Evolutionary conservation across 345 rosid genomes (phyloP), one percentile per base, ranked within the genome.

Genomic region (Ceriops zippeliana): DNA sequence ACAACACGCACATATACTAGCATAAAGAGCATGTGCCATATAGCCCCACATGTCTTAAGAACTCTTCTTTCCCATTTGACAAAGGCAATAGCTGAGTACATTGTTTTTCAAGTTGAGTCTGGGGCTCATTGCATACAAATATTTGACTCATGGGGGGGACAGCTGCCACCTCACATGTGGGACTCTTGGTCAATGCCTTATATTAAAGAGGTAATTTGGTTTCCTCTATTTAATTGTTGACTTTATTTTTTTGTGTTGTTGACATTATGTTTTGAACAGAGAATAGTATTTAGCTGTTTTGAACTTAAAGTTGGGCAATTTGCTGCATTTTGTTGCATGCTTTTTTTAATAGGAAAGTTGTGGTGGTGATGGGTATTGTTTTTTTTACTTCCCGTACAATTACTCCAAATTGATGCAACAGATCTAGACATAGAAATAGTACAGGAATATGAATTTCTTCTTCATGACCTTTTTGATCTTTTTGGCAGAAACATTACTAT

Each of bases 121-220:
- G 96, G 97, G 73, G 98, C 96, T 67, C 90, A 93, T 51, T 93
- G 97, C 75, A 87, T 93, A 64, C 97, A 93, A 79, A 93, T 93
- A 77, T 93, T 93, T 65, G 96, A 93, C 80, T 93, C 96, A 2
- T 93, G 98, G 97, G 98, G 97, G 74, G 97, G 98, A n/a, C 98
- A 90, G 67, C 82, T 93, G 46, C 88, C 97, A 22, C 98, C 97
- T 3, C 76, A 84, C 34, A 83, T 93, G 91, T 90, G 98, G 98
- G 93, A 90, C 53, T 53, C 63, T 11, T 93, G 98, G 98, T 90
- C 96, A 20, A 89, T 86, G 78, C 96, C 97, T 30, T 87, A 87
- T 74, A 90, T 93, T 63, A 78, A 80, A 73, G 88, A 93, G 96
- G 97, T 88, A 76, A 66, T 32, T 62, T 20, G 31, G 57, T 47